phyloP scores from a whole-genome alignment of 202 grass and related monocot genomes.

The Schoenoplectus tabernaemontani region DNA sequence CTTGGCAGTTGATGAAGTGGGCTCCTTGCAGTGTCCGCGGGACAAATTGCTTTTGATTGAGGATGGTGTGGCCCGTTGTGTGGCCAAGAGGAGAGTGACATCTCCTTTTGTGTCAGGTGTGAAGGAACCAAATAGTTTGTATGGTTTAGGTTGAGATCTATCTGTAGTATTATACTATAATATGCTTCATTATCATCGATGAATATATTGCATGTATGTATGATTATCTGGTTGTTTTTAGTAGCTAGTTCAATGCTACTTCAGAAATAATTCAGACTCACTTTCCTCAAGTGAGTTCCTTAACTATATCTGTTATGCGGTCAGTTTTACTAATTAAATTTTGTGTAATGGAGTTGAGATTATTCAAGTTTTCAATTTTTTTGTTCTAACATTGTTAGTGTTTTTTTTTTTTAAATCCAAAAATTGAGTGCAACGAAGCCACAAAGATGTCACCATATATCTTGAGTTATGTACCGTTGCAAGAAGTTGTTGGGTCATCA shows the following conservation, averaged over 20 bases:
- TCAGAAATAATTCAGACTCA: neutral
- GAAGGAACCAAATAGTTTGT: constrained; percentile 42
- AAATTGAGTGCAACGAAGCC: neutral
- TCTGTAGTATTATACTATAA: neutral
- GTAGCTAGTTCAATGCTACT: neutral
- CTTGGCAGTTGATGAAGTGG: constrained; percentile 31
- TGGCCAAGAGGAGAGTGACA: constrained; percentile 71
- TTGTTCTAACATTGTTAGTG: neutral
- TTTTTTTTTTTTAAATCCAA: neutral
- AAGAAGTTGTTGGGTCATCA: neutral
- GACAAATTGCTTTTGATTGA: constrained; percentile 52
- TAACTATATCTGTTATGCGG: neutral
- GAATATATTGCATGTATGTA: constrained; percentile 14
- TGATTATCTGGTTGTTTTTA: neutral
- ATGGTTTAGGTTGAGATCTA: constrained; percentile 54
- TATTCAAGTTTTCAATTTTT: neutral
- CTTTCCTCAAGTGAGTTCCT: neutral
- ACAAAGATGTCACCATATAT: neutral
- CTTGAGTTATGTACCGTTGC: neutral
- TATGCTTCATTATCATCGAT: neutral
- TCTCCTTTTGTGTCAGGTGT: constrained; percentile 53
- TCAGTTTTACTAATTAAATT: neutral
- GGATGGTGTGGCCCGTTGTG: constrained; percentile 44
- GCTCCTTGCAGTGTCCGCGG: constrained; percentile 33
- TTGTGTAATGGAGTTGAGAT: neutral